Conservation (phyloP, 164 flowering plant genomes). For the Hamamelis virginiana region DNA sequence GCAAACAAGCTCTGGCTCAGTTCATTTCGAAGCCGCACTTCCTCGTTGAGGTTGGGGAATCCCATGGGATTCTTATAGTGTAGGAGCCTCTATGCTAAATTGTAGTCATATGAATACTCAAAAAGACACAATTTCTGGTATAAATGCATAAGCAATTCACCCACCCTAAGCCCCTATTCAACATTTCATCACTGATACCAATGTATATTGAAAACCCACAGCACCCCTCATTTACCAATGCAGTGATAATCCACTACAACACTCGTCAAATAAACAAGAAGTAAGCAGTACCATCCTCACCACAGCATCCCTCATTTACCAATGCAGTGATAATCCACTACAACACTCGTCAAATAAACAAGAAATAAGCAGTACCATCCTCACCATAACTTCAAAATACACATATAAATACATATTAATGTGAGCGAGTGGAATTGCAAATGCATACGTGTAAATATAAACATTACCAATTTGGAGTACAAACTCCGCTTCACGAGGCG, state of each 20-base stretch:
- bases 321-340: background rate
- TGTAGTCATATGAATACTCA: no score
- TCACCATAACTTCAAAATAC: background rate
- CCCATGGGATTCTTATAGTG: no score
- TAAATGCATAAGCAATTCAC: background rate
- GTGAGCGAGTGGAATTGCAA: background rate
- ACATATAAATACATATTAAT: background rate
- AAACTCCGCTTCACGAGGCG: conserved; percentile 43
- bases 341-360: background rate
- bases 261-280: background rate
- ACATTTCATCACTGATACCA: background rate
- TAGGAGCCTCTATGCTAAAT: no score
- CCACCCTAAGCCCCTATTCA: background rate
- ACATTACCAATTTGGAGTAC: conserved; percentile 37
- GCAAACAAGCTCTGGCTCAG: no score
- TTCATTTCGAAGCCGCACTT: no score
- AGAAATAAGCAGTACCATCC: background rate
- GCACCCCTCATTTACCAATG: background rate
- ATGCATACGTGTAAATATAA: background rate
- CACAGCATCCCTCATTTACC: background rate
- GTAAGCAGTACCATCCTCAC: no score
- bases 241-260: background rate
- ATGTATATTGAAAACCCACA: no score
- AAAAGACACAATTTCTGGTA: no score
- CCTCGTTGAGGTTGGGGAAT: no score